Conservation (phyloP, 1,284 basidiomycete species). For the Ceratobasidium sp. region DNA sequence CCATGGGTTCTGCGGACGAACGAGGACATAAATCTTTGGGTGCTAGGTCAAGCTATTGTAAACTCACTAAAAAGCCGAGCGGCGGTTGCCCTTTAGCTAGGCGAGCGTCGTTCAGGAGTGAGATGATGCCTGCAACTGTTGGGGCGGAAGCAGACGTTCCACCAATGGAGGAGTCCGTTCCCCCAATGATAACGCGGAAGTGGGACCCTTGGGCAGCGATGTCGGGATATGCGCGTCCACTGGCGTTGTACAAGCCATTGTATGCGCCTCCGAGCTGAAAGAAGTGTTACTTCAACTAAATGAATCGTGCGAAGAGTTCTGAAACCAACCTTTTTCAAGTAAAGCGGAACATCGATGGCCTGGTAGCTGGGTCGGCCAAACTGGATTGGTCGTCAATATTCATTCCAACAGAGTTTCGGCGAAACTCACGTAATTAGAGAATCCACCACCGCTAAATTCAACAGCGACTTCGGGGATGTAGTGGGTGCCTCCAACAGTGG, state of each 20-base stretch:
- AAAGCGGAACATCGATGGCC: slow-evolving; percentile 23
- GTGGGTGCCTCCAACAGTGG: slow-evolving; percentile 68
- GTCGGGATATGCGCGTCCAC: slow-evolving; percentile 44
- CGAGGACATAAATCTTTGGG: not conserved
- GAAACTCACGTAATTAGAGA: slow-evolving; percentile 65
- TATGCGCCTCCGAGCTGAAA: slow-evolving; percentile 28
- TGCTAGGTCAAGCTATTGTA: not conserved
- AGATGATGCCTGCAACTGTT: slow-evolving; percentile 50
- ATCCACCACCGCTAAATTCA: slow-evolving; percentile 73
- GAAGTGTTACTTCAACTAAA: not conserved
- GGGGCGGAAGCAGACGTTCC: slow-evolving; percentile 50
- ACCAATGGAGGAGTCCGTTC: slow-evolving; percentile 49
- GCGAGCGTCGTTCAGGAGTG: slow-evolving; percentile 55
- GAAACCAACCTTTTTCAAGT: slow-evolving; percentile 24
- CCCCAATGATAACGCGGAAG: slow-evolving; percentile 51
- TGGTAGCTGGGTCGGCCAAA: slow-evolving; percentile 24
- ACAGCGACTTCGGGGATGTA: slow-evolving; percentile 67
- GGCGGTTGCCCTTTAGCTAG: slow-evolving; percentile 50
- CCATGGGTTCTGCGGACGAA: slow-evolving; percentile 29
- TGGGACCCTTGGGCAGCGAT: slow-evolving; percentile 49
- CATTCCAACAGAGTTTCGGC: not conserved
- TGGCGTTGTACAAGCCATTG: slow-evolving; percentile 35
- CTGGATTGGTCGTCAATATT: not conserved
- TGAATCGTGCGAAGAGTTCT: not conserved
- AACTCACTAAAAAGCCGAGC: slow-evolving; percentile 50